phyloP scores from a whole-genome alignment of 179 eudicot genomes.

The Dionaea muscipula region DNA sequence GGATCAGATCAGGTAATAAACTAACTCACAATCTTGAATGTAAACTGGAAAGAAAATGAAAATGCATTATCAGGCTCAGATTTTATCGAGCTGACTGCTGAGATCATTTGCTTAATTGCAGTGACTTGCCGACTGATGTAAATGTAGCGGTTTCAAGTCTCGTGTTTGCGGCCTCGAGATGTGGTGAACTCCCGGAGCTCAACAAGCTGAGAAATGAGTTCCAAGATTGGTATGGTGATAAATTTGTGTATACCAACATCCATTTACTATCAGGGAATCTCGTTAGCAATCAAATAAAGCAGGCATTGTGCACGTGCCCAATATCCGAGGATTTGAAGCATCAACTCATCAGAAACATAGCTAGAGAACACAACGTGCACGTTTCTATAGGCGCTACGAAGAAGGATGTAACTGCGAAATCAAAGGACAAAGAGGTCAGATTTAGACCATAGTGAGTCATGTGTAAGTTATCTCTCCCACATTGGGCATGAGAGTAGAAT shows the following conservation, averaged over 20 bases:
- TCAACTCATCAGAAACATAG: slow-evolving; percentile 18
- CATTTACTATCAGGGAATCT: slow-evolving; percentile 21
- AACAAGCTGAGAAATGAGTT: slow-evolving; percentile 21
- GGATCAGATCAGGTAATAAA: slow-evolving; percentile 19
- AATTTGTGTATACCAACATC: slow-evolving; percentile 21
- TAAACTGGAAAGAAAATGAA: not conserved
- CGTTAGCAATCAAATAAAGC: slow-evolving; percentile 25
- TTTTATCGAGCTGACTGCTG: no score
- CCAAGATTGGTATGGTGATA: slow-evolving; percentile 18
- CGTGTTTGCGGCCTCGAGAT: slow-evolving; percentile 42
- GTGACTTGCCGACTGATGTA: slow-evolving; percentile 18
- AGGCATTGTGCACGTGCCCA: slow-evolving; percentile 9
- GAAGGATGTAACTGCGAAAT: not conserved
- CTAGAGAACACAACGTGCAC: slow-evolving; percentile 7
- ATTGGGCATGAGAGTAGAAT: no score
- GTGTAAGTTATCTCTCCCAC: no score
- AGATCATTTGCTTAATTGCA: not conserved
- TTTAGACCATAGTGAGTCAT: not conserved
- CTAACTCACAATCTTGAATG: not conserved
- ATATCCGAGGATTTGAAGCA: slow-evolving; percentile 18
- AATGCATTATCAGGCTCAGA: no score
- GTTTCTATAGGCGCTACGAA: not conserved
- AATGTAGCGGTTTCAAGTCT: slow-evolving; percentile 27
- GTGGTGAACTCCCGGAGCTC: slow-evolving; percentile 36
- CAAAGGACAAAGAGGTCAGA: not conserved